phyloP scores from a whole-genome alignment of 139 green algal genomes.

The Picochlorum sp. region DNA sequence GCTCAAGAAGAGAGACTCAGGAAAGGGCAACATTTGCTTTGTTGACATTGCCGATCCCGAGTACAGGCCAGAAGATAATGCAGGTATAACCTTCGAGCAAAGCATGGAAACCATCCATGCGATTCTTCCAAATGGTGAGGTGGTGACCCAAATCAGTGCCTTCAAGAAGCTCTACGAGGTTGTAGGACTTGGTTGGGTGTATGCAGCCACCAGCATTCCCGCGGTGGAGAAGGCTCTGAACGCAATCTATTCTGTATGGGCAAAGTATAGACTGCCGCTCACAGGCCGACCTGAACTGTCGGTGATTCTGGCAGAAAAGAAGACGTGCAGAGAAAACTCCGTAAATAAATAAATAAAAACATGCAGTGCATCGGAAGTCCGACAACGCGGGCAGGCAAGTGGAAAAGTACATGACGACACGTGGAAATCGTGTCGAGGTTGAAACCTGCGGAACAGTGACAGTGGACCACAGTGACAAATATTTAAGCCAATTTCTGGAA shows the following conservation, averaged over 20 bases:
- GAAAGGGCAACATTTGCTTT: slow-evolving; percentile 69
- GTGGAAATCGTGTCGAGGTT: no score
- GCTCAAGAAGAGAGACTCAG: slow-evolving; percentile 55
- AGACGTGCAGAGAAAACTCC: neutral
- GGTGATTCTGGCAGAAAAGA: neutral
- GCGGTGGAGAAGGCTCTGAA: slow-evolving; percentile 43
- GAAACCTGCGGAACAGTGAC: no score
- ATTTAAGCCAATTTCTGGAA: no score
- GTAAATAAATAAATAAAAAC: no score
- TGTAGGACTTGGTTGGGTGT: slow-evolving; percentile 86
- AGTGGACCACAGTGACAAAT: no score
- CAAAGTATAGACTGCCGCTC: slow-evolving; percentile 59
- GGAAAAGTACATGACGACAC: no score
- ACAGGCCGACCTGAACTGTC: slow-evolving; percentile 51
- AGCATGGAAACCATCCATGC: slow-evolving; percentile 87
- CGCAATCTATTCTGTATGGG: slow-evolving; percentile 81
- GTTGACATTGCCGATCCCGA: slow-evolving; percentile 73
- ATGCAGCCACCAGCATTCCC: slow-evolving; percentile 56
- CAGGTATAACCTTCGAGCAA: slow-evolving; percentile 65
- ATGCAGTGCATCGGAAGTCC: no score
- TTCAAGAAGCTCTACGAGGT: slow-evolving; percentile 77
- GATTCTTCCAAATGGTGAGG: slow-evolving; percentile 58
- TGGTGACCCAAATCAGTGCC: slow-evolving; percentile 74
- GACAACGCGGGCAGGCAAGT: no score
- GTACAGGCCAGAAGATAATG: slow-evolving; percentile 66